Evolutionary conservation across 2,329 filamentous ascomycete species (phyloP), one percentile per base, ranked within the genome.

Genomic region (Trichophyton simii): DNA sequence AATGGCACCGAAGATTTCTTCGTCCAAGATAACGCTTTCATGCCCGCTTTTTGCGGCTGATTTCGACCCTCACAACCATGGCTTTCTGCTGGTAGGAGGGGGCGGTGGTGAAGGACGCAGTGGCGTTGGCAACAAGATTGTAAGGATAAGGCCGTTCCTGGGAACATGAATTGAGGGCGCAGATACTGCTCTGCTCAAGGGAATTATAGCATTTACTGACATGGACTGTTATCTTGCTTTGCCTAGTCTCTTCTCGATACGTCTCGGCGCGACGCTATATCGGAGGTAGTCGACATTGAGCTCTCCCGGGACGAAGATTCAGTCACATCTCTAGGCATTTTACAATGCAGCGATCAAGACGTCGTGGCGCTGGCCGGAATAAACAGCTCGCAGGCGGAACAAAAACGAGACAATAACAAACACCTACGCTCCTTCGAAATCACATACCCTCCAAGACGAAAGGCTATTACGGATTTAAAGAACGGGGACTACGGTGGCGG

Each of bases 1-100:
- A 28, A 76, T 76, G 75, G 73, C 75, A 63, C 73, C 74, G n/a
- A 66, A 67, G 22, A 68, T 75, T 55, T 63, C 71, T 44, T 73
- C 73, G 3, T 82, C 87, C 63, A 87, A 84, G 72, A 78, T 84
- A 67, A 83, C 84, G 61, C 82, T 95, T 66, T 83, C 85, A 62
- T 96, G 92, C 74, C 91, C 91, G 57, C 82, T 95, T 63, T 96
- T 91, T 73, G 85, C 87, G 61, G 88, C 90, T 72, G 91, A 91
- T 70, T 96, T 95, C 73, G 90, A 95, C 71, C 89, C 87, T 59
- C 82, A 87, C 69, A 85, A 95, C 76, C 82, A 86, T 63, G 83
- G 83, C 65, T 85, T 86, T 65, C 79, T 96, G 25, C 78, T 96
- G 7, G 88, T 96, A 42, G 90, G 87, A 63, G 92, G 92, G 59